Evolutionary conservation across 2,329 filamentous ascomycete genomes (phyloP), one percentile per base, ranked within the genome.

Genomic region (Triangularia verruculosa): DNA sequence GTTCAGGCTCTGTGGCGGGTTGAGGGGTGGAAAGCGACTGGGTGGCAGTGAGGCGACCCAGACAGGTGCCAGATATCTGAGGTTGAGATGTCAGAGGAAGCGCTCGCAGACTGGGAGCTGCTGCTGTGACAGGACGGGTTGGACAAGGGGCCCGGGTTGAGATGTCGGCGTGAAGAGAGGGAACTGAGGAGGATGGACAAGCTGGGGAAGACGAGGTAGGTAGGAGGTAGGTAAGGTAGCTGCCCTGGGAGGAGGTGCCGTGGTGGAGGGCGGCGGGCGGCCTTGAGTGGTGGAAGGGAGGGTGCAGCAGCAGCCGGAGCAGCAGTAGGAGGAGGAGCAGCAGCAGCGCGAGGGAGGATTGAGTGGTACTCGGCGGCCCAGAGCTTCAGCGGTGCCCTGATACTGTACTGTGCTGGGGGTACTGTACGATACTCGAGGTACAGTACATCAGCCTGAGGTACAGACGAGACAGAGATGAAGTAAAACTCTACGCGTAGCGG

Each of bases 401-500:
- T 52, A 65, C 67, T 67, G 66, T 61, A 57, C 62, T 66, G 66
- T 65, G 28, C 30, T 57, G 32, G 55, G 43, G 28, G 55, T 57
- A 34, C 13, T 32, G 34, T 34, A 39, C 34, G 3, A 3, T 39
- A 7, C 27, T 28, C 5, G 4, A 28, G 27, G 27, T 28, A 28
- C 27, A 5, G 27, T n/a, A 39, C 9, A 39, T 4, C 12, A 7
- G 9, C 30, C 30, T 34, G 13, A n/a, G 6, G 43, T 51, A 51
- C 66, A 64, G 65, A 69, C 66, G 69, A 70, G 69, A 65, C 62
- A 61, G 67, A 39, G 68, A 67, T 68, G 72, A 71, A 71, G 69
- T 72, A 71, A 72, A 72, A 72, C 70, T 60, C 57, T 32, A 68
- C 68, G 69, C 67, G 69, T 68, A 54, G 39, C 39, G 39, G 39